Evolutionary conservation across 495 filamentous ascomycete species (phyloP).

Genomic region (Tuber indicum): DNA sequence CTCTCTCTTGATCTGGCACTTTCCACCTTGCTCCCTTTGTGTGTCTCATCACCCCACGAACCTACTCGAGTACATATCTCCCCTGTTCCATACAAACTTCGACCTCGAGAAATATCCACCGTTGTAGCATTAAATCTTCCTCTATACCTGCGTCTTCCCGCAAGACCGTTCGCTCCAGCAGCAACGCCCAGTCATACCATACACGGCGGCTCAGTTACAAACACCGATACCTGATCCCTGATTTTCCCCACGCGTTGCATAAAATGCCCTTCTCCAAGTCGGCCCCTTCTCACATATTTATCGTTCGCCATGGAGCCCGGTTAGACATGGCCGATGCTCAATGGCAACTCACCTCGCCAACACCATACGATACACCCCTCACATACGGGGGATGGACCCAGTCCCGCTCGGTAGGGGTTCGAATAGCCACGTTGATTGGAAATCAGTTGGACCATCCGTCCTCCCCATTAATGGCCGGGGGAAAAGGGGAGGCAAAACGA

Average conservation of each 20-base stretch:
- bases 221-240: background rate
- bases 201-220: background rate
- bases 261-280: constrained; percentile 22
- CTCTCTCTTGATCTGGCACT: background rate
- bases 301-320: constrained; percentile 65
- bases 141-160: background rate
- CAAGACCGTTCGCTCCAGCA: background rate
- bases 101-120: background rate
- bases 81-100: background rate
- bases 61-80: background rate
- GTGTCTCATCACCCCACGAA: background rate
- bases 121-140: background rate
- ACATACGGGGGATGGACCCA: constrained; percentile 94
- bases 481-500: constrained; percentile 6
- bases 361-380: constrained; percentile 90
- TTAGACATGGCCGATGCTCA: constrained; percentile 88
- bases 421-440: constrained; percentile 68
- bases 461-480: constrained; percentile 21
- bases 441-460: constrained; percentile 35
- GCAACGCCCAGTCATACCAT: background rate
- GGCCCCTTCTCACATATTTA: constrained; percentile 37
- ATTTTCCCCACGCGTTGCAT: background rate
- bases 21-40: background rate
- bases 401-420: constrained; percentile 65
- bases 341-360: constrained; percentile 92